Percentiles rank a stretch among this genome's conserved stretches.
These are phyloP conservation scores for Malus fusca DNA, from an alignment of 306 rosid genomes.

Conservation along the genomic window DNA sequence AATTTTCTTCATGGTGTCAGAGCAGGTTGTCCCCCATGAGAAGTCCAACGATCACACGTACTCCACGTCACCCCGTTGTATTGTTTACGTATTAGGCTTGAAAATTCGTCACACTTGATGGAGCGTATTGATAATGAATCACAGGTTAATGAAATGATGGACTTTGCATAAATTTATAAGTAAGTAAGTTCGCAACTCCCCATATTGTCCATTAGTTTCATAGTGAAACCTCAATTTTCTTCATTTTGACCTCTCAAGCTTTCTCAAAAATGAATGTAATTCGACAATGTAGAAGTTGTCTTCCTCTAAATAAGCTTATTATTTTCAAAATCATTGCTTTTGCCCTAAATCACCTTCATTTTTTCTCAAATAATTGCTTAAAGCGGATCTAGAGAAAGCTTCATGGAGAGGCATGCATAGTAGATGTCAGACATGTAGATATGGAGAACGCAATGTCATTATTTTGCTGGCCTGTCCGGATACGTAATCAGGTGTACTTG, in stretches of 20 bases:
- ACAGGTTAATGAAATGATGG: too few relatives aligned
- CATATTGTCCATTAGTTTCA: too few relatives aligned
- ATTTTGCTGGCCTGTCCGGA: neutral
- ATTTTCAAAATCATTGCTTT: neutral
- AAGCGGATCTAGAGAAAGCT: neutral
- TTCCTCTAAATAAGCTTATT: neutral
- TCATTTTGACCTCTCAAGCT: neutral
- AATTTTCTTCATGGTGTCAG: too few relatives aligned
- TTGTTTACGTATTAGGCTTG: too few relatives aligned
- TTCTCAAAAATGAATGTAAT: neutral
- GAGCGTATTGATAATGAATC: too few relatives aligned
- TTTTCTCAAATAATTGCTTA: neutral
- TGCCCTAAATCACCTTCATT: neutral
- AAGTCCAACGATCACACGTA: too few relatives aligned
- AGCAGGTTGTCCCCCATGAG: too few relatives aligned
- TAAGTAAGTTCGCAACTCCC: too few relatives aligned
- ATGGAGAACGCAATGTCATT: neutral
- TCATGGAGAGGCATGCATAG: neutral
- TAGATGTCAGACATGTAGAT: neutral
- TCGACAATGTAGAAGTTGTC: neutral
- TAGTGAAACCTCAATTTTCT: too few relatives aligned
- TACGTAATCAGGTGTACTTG: neutral
- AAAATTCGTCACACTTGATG: too few relatives aligned
- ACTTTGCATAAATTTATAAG: too few relatives aligned
- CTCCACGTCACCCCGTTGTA: too few relatives aligned